phyloP scores from a whole-genome alignment of 208 protist genomes.

The Angomonas ambiguus region DNA sequence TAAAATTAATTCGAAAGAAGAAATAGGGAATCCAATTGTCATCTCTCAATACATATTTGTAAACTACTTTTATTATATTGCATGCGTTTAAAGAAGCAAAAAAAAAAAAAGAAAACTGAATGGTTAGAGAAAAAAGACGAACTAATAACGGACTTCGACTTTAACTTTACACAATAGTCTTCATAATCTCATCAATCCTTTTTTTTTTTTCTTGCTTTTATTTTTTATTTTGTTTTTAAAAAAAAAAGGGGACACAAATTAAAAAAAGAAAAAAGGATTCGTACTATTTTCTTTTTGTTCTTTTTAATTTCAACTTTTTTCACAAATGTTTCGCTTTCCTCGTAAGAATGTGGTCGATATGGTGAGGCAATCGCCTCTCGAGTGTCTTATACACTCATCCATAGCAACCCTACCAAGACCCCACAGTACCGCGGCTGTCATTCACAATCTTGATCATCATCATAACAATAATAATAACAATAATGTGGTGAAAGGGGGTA shows the following conservation, averaged over 20 bases:
- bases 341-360: too few relatives aligned
- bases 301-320: neutral
- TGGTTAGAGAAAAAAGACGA: neutral
- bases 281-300: neutral
- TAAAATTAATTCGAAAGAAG: too few relatives aligned
- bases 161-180: neutral
- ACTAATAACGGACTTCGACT: neutral
- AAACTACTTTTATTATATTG: neutral
- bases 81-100: neutral
- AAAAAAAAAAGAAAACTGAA: neutral
- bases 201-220: neutral
- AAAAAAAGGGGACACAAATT: neutral
- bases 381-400: too few relatives aligned
- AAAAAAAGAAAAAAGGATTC: neutral
- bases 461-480: conserved; percentile 5
- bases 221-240: conserved; percentile 3
- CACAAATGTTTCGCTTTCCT: neutral
- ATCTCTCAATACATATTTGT: neutral
- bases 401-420: neutral
- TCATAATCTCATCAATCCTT: neutral
- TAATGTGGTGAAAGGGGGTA: too few relatives aligned
- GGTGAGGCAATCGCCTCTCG: too few relatives aligned
- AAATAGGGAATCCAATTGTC: too few relatives aligned
- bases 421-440: neutral
- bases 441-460: neutral